Evolutionary conservation across 2,329 filamentous ascomycete species (phyloP).

Genomic region (Fusarium begoniae): DNA sequence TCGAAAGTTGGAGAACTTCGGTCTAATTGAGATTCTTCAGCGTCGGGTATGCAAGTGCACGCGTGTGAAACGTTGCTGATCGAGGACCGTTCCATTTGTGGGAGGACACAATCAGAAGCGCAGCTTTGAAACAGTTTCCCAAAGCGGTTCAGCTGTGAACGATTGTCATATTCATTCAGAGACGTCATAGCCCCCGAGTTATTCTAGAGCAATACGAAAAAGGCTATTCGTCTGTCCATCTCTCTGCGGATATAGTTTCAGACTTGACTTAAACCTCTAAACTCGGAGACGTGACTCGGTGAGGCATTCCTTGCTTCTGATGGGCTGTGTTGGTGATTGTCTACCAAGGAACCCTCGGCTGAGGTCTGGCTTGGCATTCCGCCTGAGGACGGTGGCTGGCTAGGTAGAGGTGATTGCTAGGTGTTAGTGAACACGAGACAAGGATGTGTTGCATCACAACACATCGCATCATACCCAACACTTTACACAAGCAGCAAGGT

Average conservation of each 20-base stretch:
- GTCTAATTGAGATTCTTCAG: slow-evolving; percentile 15
- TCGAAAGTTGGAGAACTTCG: slow-evolving; percentile 9
- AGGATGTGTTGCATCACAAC: slow-evolving; percentile 32
- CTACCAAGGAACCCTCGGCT: slow-evolving; percentile 10
- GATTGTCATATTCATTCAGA: not conserved
- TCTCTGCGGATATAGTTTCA: not conserved
- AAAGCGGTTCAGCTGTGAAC: not conserved
- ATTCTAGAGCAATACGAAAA: not conserved
- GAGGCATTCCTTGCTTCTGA: not conserved
- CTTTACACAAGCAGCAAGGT: slow-evolving; percentile 1
- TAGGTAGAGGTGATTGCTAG: not conserved
- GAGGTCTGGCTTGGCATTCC: slow-evolving; percentile 23
- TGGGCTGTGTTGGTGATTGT: not conserved
- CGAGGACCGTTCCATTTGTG: not conserved
- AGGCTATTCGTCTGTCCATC: not conserved
- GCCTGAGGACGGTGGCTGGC: slow-evolving; percentile 8
- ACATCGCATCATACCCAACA: slow-evolving; percentile 28
- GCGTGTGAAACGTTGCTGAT: slow-evolving; percentile 14
- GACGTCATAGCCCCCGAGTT: slow-evolving; percentile 1
- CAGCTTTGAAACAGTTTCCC: not conserved
- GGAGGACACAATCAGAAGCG: not conserved
- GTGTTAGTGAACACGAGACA: slow-evolving; percentile 29
- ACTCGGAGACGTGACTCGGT: not conserved
- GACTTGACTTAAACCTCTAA: not conserved
- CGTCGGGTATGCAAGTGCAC: slow-evolving; percentile 18